phyloP scores from a whole-genome alignment of 345 rosid species.

The Crucihimalaya himalaica region DNA sequence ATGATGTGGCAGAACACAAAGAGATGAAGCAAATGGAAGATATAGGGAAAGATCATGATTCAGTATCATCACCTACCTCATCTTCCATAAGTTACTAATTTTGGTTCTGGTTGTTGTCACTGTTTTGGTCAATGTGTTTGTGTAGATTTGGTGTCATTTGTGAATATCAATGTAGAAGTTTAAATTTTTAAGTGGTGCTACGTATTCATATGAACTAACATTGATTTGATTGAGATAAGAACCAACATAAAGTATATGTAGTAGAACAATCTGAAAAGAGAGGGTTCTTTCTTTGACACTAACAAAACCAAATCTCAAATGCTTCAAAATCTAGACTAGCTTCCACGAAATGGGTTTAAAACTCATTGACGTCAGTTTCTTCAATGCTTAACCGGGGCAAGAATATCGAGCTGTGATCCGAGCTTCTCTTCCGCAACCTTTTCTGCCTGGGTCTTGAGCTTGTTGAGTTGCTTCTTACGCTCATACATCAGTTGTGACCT shows the following conservation, averaged over 20 bases:
- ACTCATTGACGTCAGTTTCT: neutral
- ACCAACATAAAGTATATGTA: neutral
- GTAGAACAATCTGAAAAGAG: neutral
- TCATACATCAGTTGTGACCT: slow-evolving; percentile 55
- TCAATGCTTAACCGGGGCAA: slow-evolving; percentile 58
- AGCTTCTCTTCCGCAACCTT: slow-evolving; percentile 65
- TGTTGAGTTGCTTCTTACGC: slow-evolving; percentile 67
- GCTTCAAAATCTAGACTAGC: slow-evolving; percentile 4
- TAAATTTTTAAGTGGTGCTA: neutral
- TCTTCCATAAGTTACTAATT: neutral
- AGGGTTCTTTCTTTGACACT: neutral
- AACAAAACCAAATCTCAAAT: neutral
- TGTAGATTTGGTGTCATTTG: slow-evolving; percentile 14
- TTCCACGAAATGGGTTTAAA: neutral
- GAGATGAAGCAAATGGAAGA: slow-evolving; percentile 58
- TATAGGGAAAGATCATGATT: slow-evolving; percentile 38
- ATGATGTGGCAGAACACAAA: slow-evolving; percentile 45
- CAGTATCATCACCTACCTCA: slow-evolving; percentile 42
- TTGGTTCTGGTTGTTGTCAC: neutral
- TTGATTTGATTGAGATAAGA: neutral
- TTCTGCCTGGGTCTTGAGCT: slow-evolving; percentile 66
- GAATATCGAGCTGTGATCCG: slow-evolving; percentile 54
- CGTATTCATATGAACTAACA: neutral
- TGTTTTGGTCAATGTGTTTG: slow-evolving; percentile 1
- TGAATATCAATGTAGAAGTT: slow-evolving; percentile 20